A percentile compares a stretch with the other conserved stretches of the same genome.
These are phyloP conservation scores for Cyberlindnera euphorbiiphila DNA, from an alignment of 805 yeast genomes.

Conservation along the genomic window DNA sequence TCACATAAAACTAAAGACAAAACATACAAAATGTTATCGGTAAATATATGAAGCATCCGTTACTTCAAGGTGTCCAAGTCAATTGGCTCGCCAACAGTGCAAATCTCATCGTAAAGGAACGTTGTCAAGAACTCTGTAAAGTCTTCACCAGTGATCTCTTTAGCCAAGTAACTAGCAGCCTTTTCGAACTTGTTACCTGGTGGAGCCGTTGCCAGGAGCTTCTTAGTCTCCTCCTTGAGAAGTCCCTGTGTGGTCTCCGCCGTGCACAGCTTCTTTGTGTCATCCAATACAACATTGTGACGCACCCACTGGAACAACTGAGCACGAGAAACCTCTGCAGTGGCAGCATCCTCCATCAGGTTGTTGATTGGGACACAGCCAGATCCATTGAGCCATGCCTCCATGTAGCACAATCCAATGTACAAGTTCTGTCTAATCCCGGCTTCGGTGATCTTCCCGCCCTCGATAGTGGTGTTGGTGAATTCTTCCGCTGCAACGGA, in stretches of 20 bases:
- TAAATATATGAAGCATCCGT: background rate
- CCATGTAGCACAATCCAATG: conserved; percentile 77
- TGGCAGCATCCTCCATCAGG: conserved; percentile 88
- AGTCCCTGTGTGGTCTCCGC: conserved; percentile 53
- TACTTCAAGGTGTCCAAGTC: conserved; percentile 24
- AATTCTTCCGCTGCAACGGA: conserved; percentile 52
- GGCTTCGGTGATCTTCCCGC: conserved; percentile 59
- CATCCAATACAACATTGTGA: conserved; percentile 56
- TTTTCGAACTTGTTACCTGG: conserved; percentile 57
- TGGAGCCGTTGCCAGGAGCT: conserved; percentile 42
- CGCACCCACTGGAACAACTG: conserved; percentile 83
- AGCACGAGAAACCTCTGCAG: conserved; percentile 82
- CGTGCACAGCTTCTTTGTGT: conserved; percentile 55
- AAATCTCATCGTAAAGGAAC: conserved; percentile 62
- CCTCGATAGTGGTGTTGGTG: conserved; percentile 59
- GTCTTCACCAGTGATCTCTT: conserved; percentile 67
- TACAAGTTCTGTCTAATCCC: conserved; percentile 71
- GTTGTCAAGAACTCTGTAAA: conserved; percentile 76
- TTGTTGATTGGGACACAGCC: conserved; percentile 86
- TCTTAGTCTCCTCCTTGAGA: conserved; percentile 59
- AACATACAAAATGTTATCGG: too few species aligned
- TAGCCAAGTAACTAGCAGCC: conserved; percentile 67
- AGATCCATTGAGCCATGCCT: conserved; percentile 79
- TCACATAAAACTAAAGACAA: too few species aligned
- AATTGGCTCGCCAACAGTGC: conserved; percentile 29